Percentiles rank a stretch among this genome's conserved stretches.
Conservation (phyloP, 2,329 filamentous ascomycete genomes). For the Stagonosporopsis cucurbitacearum region DNA sequence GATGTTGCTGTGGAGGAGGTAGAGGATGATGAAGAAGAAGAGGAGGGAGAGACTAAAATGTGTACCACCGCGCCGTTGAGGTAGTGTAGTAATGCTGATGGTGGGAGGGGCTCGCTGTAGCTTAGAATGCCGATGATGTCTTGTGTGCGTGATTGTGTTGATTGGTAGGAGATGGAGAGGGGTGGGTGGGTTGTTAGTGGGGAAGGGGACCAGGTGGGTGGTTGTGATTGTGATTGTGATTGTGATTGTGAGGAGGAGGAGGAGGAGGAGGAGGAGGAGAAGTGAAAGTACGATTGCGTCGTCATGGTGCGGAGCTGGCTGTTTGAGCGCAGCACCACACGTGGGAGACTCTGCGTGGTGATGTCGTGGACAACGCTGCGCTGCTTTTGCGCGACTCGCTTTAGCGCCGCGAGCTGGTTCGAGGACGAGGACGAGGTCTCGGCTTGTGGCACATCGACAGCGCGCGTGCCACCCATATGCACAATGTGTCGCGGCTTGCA, state of each 20-base stretch:
- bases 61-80: slow-evolving; percentile 76
- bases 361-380: slow-evolving; percentile 58
- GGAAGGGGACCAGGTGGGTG: slow-evolving; percentile 57
- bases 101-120: slow-evolving; percentile 69
- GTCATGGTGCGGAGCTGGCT: slow-evolving; percentile 76
- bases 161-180: slow-evolving; percentile 67
- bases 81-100: slow-evolving; percentile 66
- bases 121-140: slow-evolving; percentile 68
- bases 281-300: slow-evolving; percentile 80
- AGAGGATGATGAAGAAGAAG: slow-evolving; percentile 53
- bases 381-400: slow-evolving; percentile 47
- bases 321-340: slow-evolving; percentile 60
- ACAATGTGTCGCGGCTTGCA: slow-evolving; percentile 67
- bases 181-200: slow-evolving; percentile 66
- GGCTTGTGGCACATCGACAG: too few relatives aligned
- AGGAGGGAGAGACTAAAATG: slow-evolving; percentile 61
- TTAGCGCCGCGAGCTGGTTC: slow-evolving; percentile 62
- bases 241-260: background rate
- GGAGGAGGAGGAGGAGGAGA: slow-evolving; percentile 21
- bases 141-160: slow-evolving; percentile 55
- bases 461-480: slow-evolving; percentile 61
- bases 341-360: slow-evolving; percentile 58
- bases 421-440: slow-evolving; percentile 65
- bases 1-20: slow-evolving; percentile 53
- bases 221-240: slow-evolving; percentile 8